These are phyloP conservation scores for Septoria petroselini DNA, from an alignment of 2,329 filamentous ascomycete species.

Conservation along the genomic window DNA sequence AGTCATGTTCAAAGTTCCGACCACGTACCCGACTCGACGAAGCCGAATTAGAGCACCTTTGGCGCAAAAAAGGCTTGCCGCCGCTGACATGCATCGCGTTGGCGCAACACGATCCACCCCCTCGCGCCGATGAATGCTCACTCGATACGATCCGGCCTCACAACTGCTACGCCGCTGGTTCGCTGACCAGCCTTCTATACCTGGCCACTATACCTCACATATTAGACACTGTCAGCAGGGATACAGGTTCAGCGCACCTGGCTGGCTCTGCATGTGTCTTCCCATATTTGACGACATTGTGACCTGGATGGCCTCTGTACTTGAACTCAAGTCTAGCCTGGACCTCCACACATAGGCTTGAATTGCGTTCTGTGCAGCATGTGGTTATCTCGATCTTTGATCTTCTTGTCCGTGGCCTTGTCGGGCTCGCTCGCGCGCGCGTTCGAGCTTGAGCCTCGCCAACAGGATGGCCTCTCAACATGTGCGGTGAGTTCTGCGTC, in stretches of 20 bases:
- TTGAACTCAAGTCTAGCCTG: neutral
- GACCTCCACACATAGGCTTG: neutral
- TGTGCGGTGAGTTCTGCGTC: constrained; percentile 4
- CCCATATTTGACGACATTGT: neutral
- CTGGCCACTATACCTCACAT: too few relatives aligned
- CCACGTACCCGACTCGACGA: too few relatives aligned
- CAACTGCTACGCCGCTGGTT: too few relatives aligned
- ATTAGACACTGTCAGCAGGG: neutral
- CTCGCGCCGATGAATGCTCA: too few relatives aligned
- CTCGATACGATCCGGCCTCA: too few relatives aligned
- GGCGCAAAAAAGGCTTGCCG: neutral
- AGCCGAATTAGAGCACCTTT: too few relatives aligned
- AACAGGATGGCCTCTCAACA: constrained; percentile 1
- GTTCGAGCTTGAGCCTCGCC: neutral
- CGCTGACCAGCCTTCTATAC: too few relatives aligned
- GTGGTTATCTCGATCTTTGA: neutral
- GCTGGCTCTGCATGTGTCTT: neutral
- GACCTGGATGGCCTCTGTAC: neutral
- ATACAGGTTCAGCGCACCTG: neutral
- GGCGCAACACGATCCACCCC: too few relatives aligned
- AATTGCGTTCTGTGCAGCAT: neutral
- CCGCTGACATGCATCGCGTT: too few relatives aligned
- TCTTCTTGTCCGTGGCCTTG: neutral
- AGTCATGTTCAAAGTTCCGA: too few relatives aligned
- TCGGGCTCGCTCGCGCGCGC: neutral